Evolutionary conservation across 495 filamentous ascomycete genomes (phyloP).

Genomic region (Cetradonia linearis): DNA sequence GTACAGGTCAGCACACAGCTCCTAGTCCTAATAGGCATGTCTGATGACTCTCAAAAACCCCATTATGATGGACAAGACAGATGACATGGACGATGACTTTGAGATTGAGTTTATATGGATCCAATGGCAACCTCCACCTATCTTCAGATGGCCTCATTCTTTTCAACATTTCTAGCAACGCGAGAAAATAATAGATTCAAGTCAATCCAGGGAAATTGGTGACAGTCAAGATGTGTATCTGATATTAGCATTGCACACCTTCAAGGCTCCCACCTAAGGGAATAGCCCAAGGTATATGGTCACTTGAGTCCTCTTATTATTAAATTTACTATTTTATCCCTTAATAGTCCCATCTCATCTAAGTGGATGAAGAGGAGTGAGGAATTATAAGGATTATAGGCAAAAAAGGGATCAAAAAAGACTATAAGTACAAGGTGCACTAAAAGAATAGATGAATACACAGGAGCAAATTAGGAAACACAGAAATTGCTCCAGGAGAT

Average conservation of each 20-base stretch:
- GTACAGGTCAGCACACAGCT: conserved; percentile 6
- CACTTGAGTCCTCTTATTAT: conserved; percentile 10
- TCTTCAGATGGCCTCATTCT: not conserved
- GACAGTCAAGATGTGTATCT: not conserved
- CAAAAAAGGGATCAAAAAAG: not conserved
- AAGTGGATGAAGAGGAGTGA: not conserved
- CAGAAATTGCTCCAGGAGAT: no score
- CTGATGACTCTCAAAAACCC: not conserved
- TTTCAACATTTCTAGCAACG: not conserved
- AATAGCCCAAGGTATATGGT: conserved; percentile 13
- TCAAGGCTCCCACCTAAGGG: conserved; percentile 14
- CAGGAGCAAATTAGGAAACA: not conserved
- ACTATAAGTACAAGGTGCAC: not conserved
- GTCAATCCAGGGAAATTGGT: not conserved
- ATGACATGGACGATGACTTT: not conserved
- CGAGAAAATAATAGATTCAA: not conserved
- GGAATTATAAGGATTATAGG: not conserved
- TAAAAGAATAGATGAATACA: not conserved
- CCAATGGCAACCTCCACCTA: not conserved
- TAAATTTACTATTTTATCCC: not conserved
- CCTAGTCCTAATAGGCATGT: not conserved
- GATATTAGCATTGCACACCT: conserved; percentile 11
- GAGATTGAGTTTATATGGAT: not conserved
- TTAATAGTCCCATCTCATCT: conserved; percentile 5
- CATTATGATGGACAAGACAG: not conserved